phyloP scores from a whole-genome alignment of 2,329 filamentous ascomycete species.

The Fusarium pseudocircinatum region DNA sequence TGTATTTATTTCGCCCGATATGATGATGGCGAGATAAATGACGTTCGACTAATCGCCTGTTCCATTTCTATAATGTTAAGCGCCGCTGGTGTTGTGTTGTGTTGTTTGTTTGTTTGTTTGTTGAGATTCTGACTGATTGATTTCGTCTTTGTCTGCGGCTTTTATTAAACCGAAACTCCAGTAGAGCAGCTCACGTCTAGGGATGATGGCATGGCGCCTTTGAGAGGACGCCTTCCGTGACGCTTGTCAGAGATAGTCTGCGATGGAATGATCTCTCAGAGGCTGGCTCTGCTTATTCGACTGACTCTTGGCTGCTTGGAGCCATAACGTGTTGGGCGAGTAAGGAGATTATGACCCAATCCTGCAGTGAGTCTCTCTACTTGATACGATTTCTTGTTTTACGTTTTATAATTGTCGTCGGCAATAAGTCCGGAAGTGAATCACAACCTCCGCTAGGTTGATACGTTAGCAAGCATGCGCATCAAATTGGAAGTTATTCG shows the following conservation, averaged over 20 bases:
- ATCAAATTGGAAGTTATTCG: constrained; percentile 35
- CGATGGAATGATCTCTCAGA: constrained; percentile 24
- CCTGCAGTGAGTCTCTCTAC: constrained; percentile 14
- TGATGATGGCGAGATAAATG: constrained; percentile 13
- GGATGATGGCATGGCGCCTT: constrained; percentile 29
- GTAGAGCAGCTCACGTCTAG: constrained; percentile 1
- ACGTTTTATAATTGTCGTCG: not conserved
- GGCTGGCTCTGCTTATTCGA: constrained; percentile 35
- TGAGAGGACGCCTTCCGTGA: constrained; percentile 11
- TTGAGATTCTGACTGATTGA: not conserved
- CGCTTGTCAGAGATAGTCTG: constrained; percentile 17
- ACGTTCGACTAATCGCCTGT: constrained; percentile 26
- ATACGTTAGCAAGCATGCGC: constrained; percentile 5
- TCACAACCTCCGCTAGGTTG: constrained; percentile 29
- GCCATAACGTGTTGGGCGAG: constrained; percentile 10
- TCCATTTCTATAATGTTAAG: constrained; percentile 25
- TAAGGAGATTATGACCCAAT: constrained; percentile 19
- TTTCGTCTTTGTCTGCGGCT: constrained; percentile 23
- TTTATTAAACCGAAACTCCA: constrained; percentile 25
- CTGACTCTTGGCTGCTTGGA: constrained; percentile 21
- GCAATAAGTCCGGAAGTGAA: constrained; percentile 18
- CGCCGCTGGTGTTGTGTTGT: constrained; percentile 9
- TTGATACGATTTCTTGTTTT: constrained; percentile 30
- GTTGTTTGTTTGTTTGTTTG: not conserved
- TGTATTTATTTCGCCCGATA: constrained; percentile 18